Conservation (phyloP, 225 moss, liverwort and hornwort species). For the Pseudisothecium myosuroides region DNA sequence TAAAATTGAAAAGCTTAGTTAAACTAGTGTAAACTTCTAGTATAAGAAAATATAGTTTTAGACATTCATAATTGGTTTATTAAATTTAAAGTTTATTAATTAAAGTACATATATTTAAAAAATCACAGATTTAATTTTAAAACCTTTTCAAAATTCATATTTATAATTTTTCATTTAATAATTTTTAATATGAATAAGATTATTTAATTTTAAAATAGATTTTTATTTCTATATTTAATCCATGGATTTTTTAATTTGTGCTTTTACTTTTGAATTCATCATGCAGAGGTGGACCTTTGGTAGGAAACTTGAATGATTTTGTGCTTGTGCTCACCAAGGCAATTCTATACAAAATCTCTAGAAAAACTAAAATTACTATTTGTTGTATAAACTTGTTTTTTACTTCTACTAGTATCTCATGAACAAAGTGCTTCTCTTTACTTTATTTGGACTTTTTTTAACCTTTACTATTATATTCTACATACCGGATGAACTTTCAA, state of each 20-base stretch:
- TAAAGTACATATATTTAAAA: background rate
- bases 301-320: background rate
- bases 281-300: accelerated
- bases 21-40: too few species aligned
- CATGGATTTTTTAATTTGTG: background rate
- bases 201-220: background rate
- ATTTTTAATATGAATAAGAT: too few species aligned
- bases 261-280: background rate
- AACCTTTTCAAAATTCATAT: background rate
- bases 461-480: background rate
- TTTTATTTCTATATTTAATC: background rate
- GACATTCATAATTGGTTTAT: background rate
- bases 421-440: background rate
- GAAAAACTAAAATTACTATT: background rate
- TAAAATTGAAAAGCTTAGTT: background rate
- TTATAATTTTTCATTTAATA: background rate
- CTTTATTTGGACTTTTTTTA: background rate
- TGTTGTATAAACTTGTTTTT: background rate
- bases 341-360: background rate
- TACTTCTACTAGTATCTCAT: background rate
- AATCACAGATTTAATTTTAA: background rate
- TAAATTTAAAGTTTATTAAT: background rate
- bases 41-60: background rate
- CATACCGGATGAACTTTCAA: background rate
- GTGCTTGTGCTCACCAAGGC: accelerated